phyloP scores from a whole-genome alignment of 2,329 filamentous ascomycete species.

The Pseudogymnoascus sp. region DNA sequence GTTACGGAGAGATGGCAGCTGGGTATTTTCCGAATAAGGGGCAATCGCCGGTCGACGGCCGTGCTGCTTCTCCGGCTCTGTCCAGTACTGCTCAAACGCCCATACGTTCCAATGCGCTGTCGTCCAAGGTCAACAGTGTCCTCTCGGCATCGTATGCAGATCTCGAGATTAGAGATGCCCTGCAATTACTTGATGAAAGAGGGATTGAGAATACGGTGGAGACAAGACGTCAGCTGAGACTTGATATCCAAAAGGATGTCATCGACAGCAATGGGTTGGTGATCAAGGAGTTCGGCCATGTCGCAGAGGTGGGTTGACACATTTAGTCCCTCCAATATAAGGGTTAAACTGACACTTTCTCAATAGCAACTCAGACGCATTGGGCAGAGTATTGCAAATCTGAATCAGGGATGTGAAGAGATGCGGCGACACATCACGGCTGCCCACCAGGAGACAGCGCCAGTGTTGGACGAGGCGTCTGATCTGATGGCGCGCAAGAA shows the following conservation, averaged over 20 bases:
- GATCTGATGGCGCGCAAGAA: constrained; percentile 64
- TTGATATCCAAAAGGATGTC: constrained; percentile 84
- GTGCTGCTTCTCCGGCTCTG: constrained; percentile 19
- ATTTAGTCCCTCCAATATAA: background rate
- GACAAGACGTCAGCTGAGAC: constrained; percentile 67
- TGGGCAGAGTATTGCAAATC: constrained; percentile 64
- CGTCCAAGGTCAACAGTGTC: constrained; percentile 74
- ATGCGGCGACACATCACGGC: constrained; percentile 71
- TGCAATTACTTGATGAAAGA: constrained; percentile 68
- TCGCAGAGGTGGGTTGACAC: constrained; percentile 64
- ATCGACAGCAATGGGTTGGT: constrained; percentile 89
- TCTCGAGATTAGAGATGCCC: constrained; percentile 78
- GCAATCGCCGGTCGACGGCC: constrained; percentile 20
- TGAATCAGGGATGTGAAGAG: constrained; percentile 72
- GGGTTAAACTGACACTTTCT: constrained; percentile 23
- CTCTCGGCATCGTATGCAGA: constrained; percentile 90
- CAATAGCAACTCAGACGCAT: constrained; percentile 77
- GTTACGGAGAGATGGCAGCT: constrained; percentile 20
- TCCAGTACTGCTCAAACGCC: constrained; percentile 23
- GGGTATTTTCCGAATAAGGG: constrained; percentile 24
- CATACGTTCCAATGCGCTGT: constrained; percentile 51
- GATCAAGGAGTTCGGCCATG: constrained; percentile 76
- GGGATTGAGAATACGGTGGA: constrained; percentile 67
- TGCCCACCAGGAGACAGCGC: constrained; percentile 66
- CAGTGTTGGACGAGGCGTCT: constrained; percentile 70